Evolutionary conservation across 208 protist genomes (phyloP), one percentile per base, ranked within the genome.

Genomic region (Crithidia expoeki): DNA sequence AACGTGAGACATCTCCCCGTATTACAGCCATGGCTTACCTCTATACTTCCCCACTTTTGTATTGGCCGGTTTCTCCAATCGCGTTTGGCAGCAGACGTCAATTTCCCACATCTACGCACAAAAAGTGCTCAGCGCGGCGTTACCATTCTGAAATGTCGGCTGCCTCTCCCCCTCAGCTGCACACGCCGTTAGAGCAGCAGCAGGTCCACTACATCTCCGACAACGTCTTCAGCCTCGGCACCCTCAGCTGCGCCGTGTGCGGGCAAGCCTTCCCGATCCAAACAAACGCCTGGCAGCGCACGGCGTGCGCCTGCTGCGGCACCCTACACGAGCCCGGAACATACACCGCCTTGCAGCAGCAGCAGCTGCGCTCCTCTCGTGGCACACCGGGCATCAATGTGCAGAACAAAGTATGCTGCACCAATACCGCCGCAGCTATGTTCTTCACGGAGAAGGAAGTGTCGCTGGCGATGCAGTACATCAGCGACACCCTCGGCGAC

Each of bases 241-340:
- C 87, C 12, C 73, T 81, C 12, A 82, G 73, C 60, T 95, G 90
- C 69, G 74, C 79, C 12, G 73, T 90, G 16, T 95, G 90, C 64
- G 90, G 90, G 1, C 77, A 87, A 0, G 75, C 79, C 40, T 83
- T 95, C 27, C 74, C 79, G 11, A 64, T 85, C 30, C 50, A 66
- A 59, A 76, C 71, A 3, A 70, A 60, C 46, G 61, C 76, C 30
- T 63, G 64, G 57, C 71, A 68, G 30, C 78, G 61, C 10, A 40
- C 56, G 63, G 40, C 56, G 19, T 71, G 61, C 68, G 36, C 40
- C 52, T 86, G 79, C 49, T 92, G 86, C 69, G 76, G 79, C 6
- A 67, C 65, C 4, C 32, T 79, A 11, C 81, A 89, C 28, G 47
- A 76, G 51, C 69, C 76, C 1, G 72, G 66, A 23, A 69, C 72